These are phyloP conservation scores for Biscutella auriculata DNA, from an alignment of 441 rosid genomes.

Conservation along the genomic window DNA sequence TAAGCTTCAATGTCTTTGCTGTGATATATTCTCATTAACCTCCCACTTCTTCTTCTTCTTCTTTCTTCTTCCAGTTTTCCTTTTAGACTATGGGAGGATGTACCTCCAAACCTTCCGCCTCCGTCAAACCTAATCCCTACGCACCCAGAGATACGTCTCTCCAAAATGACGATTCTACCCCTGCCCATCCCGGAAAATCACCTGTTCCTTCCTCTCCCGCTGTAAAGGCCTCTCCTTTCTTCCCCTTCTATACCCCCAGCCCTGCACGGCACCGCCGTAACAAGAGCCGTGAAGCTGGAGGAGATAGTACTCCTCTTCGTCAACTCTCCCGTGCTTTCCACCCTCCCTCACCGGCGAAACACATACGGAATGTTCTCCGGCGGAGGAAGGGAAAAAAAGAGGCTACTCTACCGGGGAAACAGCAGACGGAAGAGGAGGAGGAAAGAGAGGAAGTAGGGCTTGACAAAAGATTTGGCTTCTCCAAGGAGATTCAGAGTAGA, in stretches of 20 bases:
- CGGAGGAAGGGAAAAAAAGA: slow-evolving; percentile 35
- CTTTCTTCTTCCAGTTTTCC: background rate
- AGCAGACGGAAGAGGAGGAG: slow-evolving; percentile 20
- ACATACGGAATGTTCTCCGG: slow-evolving; percentile 59
- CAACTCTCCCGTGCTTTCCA: slow-evolving; percentile 53
- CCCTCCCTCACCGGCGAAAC: slow-evolving; percentile 95
- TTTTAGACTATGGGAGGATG: slow-evolving; percentile 48
- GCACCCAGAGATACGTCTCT: slow-evolving; percentile 28
- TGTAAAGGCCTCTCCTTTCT: slow-evolving; percentile 46
- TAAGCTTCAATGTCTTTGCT: slow-evolving; percentile 22
- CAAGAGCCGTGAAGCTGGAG: slow-evolving; percentile 29
- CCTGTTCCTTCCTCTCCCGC: slow-evolving; percentile 23
- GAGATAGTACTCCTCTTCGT: slow-evolving; percentile 47
- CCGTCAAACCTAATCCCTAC: slow-evolving; percentile 54
- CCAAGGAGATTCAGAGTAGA: slow-evolving; percentile 57
- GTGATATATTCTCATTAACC: slow-evolving; percentile 19
- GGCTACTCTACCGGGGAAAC: slow-evolving; percentile 9
- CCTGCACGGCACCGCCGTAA: slow-evolving; percentile 45
- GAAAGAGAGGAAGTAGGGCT: slow-evolving; percentile 41
- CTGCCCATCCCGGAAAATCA: slow-evolving; percentile 27
- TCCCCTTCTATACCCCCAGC: slow-evolving; percentile 65
- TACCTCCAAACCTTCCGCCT: slow-evolving; percentile 51
- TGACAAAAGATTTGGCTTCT: slow-evolving; percentile 86
- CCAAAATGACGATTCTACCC: slow-evolving; percentile 25
- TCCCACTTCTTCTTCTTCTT: background rate